Base-by-base conservation (phyloP, 2,329 filamentous ascomycete species). In the Kalmusia sp. region DNA sequence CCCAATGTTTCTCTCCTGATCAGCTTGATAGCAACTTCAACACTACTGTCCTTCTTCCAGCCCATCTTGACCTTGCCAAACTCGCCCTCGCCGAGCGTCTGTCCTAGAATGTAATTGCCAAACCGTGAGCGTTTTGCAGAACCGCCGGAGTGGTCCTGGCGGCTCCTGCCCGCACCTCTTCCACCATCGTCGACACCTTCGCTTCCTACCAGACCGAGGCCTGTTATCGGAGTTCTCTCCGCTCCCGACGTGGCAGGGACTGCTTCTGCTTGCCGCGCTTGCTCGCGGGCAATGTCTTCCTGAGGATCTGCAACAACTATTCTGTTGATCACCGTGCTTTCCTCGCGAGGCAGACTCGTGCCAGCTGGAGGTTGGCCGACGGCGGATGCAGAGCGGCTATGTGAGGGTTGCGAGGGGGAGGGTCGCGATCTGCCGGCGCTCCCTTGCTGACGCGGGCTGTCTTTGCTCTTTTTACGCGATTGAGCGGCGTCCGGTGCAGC, bases 61-160 rank as follows among this genome's bases (percentile, higher is more conserved):
- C 95, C 95, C 69, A 98, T 87, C 76, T 97, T 98, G 67, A 99
- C 95, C 74, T 99, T 99, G 61, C 95, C 95, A 73, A 99, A 99
- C 76, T 99, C 95, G 57, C 95, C 95, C 79, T 99, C 95, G 44
- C 95, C 95, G 44, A 99, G 88, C 2, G 93, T 98, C 74, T 96
- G 93, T 30, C 95, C 95, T 3, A 99, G 83, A 55, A 96, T 92
- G 75, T 98, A 99, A 59, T 97, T 92, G 55, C 93, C 93, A 72
- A 99, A 98, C 62, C 91, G 93, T 35, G 89, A 92, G 60, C 89
- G 86, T 79, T 96, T 96, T 54, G 82, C 77, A 25, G 79, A 77
- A 17, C 79, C 77, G 39, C 73, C 67, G 39, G 83, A 83, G 65
- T 86, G 84, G 64, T 87, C 84, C 63, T 87, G 85, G 49, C 85